Conservation (phyloP, 75 land plant genomes). For the Selaginella tamariscina region DNA sequence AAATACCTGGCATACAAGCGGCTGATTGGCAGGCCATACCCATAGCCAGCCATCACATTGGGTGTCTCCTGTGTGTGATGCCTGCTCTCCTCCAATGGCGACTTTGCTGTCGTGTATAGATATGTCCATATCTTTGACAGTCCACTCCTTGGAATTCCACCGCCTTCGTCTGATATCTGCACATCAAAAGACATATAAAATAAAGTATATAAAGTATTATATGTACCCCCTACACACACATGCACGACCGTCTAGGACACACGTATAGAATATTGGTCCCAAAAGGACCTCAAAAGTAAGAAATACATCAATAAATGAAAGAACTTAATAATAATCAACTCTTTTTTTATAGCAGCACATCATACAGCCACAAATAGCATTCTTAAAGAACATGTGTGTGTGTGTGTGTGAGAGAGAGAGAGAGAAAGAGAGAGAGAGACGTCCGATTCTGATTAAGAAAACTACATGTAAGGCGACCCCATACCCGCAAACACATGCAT, state of each 20-base stretch:
- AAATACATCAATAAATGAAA: not conserved
- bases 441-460: too few relatives aligned
- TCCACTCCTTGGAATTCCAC: slow-evolving; percentile 11
- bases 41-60: slow-evolving; percentile 12
- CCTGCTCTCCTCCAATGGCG: slow-evolving; percentile 4
- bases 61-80: not conserved
- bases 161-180: slow-evolving; percentile 10
- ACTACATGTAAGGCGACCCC: too few relatives aligned
- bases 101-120: slow-evolving; percentile 6
- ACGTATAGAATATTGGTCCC: too few relatives aligned
- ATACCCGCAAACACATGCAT: too few relatives aligned
- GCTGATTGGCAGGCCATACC: slow-evolving; percentile 11
- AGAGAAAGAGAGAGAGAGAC: too few relatives aligned
- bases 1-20: slow-evolving; percentile 7
- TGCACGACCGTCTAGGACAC: too few relatives aligned
- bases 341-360: not conserved
- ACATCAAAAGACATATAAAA: not conserved
- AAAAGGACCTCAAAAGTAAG: too few relatives aligned
- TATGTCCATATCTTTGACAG: slow-evolving; percentile 13
- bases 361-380: too few relatives aligned
- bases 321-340: too few relatives aligned
- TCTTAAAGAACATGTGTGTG: too few relatives aligned
- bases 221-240: too few relatives aligned
- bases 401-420: too few relatives aligned
- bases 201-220: not conserved